Evolutionary conservation across 345 rosid species (phyloP).

Genomic region (Brassica rapa): DNA sequence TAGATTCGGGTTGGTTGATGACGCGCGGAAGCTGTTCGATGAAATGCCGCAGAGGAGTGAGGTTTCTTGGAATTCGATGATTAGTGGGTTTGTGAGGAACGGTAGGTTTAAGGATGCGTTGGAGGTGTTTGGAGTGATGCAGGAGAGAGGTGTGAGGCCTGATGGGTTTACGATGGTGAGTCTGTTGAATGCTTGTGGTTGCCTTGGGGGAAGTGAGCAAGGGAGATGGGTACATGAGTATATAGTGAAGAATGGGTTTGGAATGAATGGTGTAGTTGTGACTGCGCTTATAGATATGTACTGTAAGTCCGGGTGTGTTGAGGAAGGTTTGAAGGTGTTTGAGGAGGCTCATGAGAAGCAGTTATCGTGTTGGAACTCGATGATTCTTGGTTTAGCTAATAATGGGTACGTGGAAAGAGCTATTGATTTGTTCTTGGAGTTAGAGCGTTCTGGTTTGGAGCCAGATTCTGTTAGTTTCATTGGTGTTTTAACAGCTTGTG

Average conservation of each 20-base stretch:
- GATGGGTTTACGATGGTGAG: slow-evolving; percentile 75
- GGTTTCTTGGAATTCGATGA: slow-evolving; percentile 76
- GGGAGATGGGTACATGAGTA: slow-evolving; percentile 77
- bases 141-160: slow-evolving; percentile 45
- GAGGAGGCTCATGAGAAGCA: slow-evolving; percentile 38
- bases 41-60: slow-evolving; percentile 48
- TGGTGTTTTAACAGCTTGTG: slow-evolving; percentile 76
- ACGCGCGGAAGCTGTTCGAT: slow-evolving; percentile 60
- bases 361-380: slow-evolving; percentile 80
- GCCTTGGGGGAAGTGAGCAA: slow-evolving; percentile 51
- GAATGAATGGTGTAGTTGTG: slow-evolving; percentile 53
- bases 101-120: slow-evolving; percentile 54
- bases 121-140: slow-evolving; percentile 62
- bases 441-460: slow-evolving; percentile 49
- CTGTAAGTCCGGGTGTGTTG: slow-evolving; percentile 65
- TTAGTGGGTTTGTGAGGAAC: slow-evolving; percentile 70
- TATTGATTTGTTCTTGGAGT: slow-evolving; percentile 50
- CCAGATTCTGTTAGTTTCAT: slow-evolving; percentile 68
- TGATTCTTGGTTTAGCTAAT: slow-evolving; percentile 73
- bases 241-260: slow-evolving; percentile 46
- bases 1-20: slow-evolving; percentile 55
- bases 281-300: slow-evolving; percentile 82
- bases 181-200: slow-evolving; percentile 67
- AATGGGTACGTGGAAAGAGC: slow-evolving; percentile 63
- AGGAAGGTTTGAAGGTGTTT: slow-evolving; percentile 55